Evolutionary conservation across 176 grass and related monocot species (phyloP).

Genomic region (Pharus latifolius): DNA sequence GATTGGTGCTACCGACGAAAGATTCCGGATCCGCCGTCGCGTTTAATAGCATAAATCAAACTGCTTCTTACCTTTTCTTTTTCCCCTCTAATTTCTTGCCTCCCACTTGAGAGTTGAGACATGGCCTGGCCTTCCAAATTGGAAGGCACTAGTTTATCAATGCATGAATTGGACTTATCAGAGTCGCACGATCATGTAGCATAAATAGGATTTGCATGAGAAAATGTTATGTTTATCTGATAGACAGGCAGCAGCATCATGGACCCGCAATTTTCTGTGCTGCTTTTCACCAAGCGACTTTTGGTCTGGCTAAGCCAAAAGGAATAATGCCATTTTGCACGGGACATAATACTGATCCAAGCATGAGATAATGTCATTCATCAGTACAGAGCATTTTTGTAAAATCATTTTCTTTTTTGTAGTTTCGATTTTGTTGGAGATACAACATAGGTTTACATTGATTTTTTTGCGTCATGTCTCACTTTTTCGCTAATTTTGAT

Average conservation of each 20-base stretch:
- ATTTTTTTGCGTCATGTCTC: too few relatives aligned
- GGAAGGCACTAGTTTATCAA: neutral
- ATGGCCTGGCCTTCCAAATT: neutral
- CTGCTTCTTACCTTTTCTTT: too few relatives aligned
- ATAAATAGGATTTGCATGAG: neutral
- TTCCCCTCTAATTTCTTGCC: neutral
- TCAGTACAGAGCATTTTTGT: neutral
- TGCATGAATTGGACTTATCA: slow-evolving; percentile 3
- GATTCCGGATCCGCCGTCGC: neutral
- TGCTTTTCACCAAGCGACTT: slow-evolving; percentile 27
- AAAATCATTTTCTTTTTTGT: neutral
- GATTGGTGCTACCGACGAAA: too few relatives aligned
- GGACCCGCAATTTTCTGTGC: neutral
- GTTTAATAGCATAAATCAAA: too few relatives aligned
- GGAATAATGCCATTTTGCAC: slow-evolving; percentile 22
- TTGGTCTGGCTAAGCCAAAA: slow-evolving; percentile 27
- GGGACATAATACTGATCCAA: neutral
- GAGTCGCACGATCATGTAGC: neutral
- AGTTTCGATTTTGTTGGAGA: too few relatives aligned
- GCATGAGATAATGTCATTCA: neutral
- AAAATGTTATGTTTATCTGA: neutral
- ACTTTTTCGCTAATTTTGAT: too few relatives aligned
- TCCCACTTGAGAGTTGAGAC: neutral
- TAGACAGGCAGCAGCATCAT: neutral
- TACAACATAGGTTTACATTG: too few relatives aligned